Conservation (phyloP, 2,329 filamentous ascomycete genomes). For the Fusarium tuaranense region DNA sequence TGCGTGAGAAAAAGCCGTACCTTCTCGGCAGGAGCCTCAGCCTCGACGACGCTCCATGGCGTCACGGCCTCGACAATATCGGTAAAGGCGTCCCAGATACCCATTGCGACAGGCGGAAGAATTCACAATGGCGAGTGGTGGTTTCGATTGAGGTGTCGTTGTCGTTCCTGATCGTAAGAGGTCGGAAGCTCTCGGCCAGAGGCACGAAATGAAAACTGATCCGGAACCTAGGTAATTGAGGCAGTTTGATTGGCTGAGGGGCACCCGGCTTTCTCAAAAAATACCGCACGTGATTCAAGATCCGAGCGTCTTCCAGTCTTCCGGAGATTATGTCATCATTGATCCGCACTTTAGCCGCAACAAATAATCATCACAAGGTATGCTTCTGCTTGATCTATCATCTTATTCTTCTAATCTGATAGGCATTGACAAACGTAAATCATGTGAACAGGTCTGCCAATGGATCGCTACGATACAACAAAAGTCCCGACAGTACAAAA, state of each 20-base stretch:
- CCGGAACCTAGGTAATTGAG: conserved; percentile 63
- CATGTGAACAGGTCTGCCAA: conserved; percentile 5
- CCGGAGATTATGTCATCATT: conserved; percentile 19
- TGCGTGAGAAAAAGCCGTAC: conserved; percentile 51
- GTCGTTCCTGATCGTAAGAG: conserved; percentile 52
- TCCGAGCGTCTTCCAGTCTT: conserved; percentile 27
- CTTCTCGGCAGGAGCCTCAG: conserved; percentile 75
- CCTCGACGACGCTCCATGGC: conserved; percentile 74
- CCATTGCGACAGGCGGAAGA: conserved; percentile 64
- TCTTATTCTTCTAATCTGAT: conserved; percentile 14
- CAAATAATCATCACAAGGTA: background rate
- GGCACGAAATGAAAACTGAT: conserved; percentile 57
- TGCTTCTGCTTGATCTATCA: background rate
- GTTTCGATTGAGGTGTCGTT: conserved; percentile 51
- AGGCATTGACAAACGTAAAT: conserved; percentile 9
- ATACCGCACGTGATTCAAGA: conserved; percentile 40
- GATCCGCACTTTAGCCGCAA: conserved; percentile 17
- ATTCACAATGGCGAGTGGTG: conserved; percentile 57
- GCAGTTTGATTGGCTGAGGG: conserved; percentile 58
- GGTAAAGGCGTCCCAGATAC: conserved; percentile 73
- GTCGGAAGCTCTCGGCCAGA: conserved; percentile 57
- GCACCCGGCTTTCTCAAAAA: conserved; percentile 19
- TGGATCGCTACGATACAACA: conserved; percentile 19
- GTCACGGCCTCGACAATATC: conserved; percentile 74
- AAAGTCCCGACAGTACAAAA: conserved; percentile 10